Evolutionary conservation across 352 stramenopile genomes (phyloP), one percentile per base, ranked within the genome.

Genomic region (Thalassiosira livingstoniorum): DNA sequence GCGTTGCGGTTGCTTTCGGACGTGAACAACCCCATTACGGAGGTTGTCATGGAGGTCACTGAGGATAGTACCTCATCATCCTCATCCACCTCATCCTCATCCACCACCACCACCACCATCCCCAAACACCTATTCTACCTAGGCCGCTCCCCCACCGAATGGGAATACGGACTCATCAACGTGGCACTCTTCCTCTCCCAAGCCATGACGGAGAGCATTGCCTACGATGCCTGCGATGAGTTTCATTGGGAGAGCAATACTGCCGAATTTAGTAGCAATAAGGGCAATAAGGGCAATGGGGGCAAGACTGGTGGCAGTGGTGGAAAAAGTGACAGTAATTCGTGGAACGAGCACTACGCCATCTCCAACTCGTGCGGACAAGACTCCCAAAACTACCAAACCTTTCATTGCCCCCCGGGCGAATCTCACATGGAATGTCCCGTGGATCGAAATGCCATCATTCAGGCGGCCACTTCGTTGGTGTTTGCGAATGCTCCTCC

Each of bases 211-310:
- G 53, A 76, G 34, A 78, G 78, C 45, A 90, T 90, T 25, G 29
- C 54, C n/a, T 45, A 69, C 10, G 77, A 90, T 75, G 72, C 69
- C 31, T 90, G 84, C 58, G 80, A 87, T 58, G 84, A 90, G 63
- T 86, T 74, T 66, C 47, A 69, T 39, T 84, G 58, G 69, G 84
- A 90, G 27, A 21, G 25, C 10, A 78, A 83, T 60, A 83, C 63
- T 4, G 66, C 78, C 72, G 23, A 32, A 27, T 42, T 43, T 31
- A 23, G 4, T 35, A 63, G 29, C 37, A 2, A 4, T 7, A n/a
- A 21, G 47, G 27, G 5, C 27, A n/a, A n/a, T 51, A 18, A 7
- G 7, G 42, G 7, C 18, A 18, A 18, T 51, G 42, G 18, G 42
- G 42, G 42, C 18, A 51, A 51, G 42, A 18, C 32, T 0, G 47